Base-by-base conservation (phyloP, 345 rosid species). In the Citrus cavaleriei region DNA sequence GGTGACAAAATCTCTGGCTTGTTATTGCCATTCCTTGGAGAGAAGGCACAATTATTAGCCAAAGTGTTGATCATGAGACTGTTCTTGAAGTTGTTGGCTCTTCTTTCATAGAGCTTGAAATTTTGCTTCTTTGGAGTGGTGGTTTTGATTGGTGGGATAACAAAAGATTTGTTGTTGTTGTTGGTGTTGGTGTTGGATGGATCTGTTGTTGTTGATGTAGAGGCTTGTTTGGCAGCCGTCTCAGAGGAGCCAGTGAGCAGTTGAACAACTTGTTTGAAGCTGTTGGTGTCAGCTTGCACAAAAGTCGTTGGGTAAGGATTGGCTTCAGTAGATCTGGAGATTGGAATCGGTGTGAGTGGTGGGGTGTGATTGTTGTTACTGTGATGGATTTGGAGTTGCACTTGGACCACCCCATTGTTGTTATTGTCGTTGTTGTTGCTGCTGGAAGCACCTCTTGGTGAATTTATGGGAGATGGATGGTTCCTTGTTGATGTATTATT, bases 221-320 rank as follows among this genome's bases (percentile, higher is more conserved):
- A 85, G 30, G 91, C 92, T 71, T 92, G 95, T 70, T 90, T 94
- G 19, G 85, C 93, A 54, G 51, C 51, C 9, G 92, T 86, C 73
- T 91, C 93, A 4, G 92, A 77, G 51, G 91, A 90, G 19, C 98
- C 98, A 38, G 98, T 93, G 27, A 93, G 98, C 97, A 93, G 89
- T 79, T 95, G 98, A 74, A 95, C 98, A 58, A 95, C 98, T 59
- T 92, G 97, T 82, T 92, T 95, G 95, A 93, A 95, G 83, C 85
- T 88, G 66, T 93, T 81, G 68, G 96, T 84, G 89, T 95, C 97
- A 2, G 97, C 97, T 77, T 95, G 98, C 67, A 95, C 98, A 73
- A 95, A 95, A 76, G 98, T 95, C 27, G 98, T 95, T 22, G 98
- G 98, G 81, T 91, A 92, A 77, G 98, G 98, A 84, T 88, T 95